Evolutionary conservation across 305 asterid species (phyloP), one percentile per base, ranked within the genome.

Genomic region (Fraxinus albicans): DNA sequence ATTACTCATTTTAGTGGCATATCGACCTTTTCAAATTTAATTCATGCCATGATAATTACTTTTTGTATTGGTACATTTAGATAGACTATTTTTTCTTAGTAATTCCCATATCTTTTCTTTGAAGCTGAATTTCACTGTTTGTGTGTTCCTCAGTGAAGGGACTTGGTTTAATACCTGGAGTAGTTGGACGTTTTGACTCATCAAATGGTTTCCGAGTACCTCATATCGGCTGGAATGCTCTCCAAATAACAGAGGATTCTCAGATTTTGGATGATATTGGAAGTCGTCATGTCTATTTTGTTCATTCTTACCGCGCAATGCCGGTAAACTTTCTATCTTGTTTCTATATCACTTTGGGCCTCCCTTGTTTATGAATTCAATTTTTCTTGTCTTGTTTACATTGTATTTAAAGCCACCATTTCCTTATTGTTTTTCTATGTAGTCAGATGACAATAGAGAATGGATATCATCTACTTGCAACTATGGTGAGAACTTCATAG

Each of bases 201-300:
- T 91, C 98, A 77, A 89, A 89, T 83, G 98, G 98, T 79, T 82
- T 86, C 76, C 88, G 88, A 77, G 98, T 96, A 82, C 99, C 99
- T 84, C 99, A 96, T 89, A 96, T 96, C 89, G 99, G 99, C 63
- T 96, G 98, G 99, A 93, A 96, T 89, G 95, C 98, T 69, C 86
- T 96, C 84, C 85, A 93, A 81, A 81, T 91, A 82, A 84, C 77
- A 36, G 87, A 89, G 76, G 96, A 91, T 74, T 83, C 95, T 27
- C 90, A 88, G 33, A 94, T 96, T 84, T 85, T 94, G 93, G 97
- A 93, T 84, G 98, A 92, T 80, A 85, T 96, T 84, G 97, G 91
- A 83, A 88, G 86, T 77, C 91, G 85, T 33, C 99, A 94, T 91
- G 99, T 96, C 88, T 96, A 96, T 82, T 96, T 94, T 79, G 99